A percentile compares a stretch with the other conserved stretches of the same genome.
Evolutionary conservation across 2,329 filamentous ascomycete species (phyloP).

Genomic region (Alternaria triticimaculans): DNA sequence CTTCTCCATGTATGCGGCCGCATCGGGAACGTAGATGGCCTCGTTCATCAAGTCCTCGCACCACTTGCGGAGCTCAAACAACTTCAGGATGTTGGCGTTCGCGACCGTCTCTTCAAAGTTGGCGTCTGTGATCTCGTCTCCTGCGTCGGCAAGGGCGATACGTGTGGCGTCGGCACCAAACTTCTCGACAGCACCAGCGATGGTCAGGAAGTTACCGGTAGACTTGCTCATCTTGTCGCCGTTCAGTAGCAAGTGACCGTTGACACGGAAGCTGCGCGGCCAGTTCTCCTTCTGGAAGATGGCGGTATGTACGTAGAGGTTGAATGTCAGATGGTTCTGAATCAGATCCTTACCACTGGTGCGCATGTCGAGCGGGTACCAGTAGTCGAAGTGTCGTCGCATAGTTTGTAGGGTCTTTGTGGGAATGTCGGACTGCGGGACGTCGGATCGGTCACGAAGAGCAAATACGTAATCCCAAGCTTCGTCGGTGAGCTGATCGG

Average conservation of each 20-base stretch:
- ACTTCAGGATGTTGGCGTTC: slow-evolving; percentile 85
- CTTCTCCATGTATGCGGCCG: slow-evolving; percentile 51
- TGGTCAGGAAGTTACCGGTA: slow-evolving; percentile 95
- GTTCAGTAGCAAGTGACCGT: slow-evolving; percentile 93
- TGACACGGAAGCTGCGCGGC: slow-evolving; percentile 84
- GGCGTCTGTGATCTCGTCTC: slow-evolving; percentile 91
- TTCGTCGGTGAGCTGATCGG: slow-evolving; percentile 91
- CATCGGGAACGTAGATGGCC: slow-evolving; percentile 52
- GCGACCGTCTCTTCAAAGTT: slow-evolving; percentile 97
- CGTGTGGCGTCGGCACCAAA: slow-evolving; percentile 93
- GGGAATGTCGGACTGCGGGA: slow-evolving; percentile 74
- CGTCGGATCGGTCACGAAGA: slow-evolving; percentile 72
- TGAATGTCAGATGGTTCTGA: slow-evolving; percentile 92
- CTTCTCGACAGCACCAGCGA: slow-evolving; percentile 84
- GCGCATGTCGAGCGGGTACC: slow-evolving; percentile 89
- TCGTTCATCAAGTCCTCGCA: slow-evolving; percentile 83
- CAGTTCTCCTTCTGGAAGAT: slow-evolving; percentile 89
- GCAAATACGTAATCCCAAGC: slow-evolving; percentile 97
- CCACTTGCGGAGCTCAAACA: slow-evolving; percentile 87
- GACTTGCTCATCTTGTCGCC: slow-evolving; percentile 99
- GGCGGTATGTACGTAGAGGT: slow-evolving; percentile 90
- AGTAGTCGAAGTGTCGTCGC: slow-evolving; percentile 94
- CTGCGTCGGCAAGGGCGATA: slow-evolving; percentile 91
- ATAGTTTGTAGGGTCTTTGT: slow-evolving; percentile 77
- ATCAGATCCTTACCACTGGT: slow-evolving; percentile 79